A percentile compares a stretch with the other conserved stretches of the same genome.
phyloP scores from a whole-genome alignment of 2,329 filamentous ascomycete species.

The Delphinella strobiligena region DNA sequence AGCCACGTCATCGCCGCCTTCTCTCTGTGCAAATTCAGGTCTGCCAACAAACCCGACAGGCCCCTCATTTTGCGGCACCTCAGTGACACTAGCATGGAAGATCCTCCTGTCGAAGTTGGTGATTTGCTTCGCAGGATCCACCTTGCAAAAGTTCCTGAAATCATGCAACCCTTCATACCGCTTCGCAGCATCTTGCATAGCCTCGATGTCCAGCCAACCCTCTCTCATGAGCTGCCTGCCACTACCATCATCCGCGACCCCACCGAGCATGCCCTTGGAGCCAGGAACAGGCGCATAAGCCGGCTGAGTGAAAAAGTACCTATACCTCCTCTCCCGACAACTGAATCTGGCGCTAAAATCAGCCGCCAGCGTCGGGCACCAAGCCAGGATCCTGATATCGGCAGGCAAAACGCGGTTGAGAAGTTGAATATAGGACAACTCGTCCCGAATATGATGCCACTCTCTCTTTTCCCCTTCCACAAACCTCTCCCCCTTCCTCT shows the following conservation, averaged over 20 bases:
- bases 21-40: slow-evolving; percentile 31
- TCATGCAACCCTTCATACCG: slow-evolving; percentile 76
- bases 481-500: slow-evolving; percentile 8
- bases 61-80: slow-evolving; percentile 36
- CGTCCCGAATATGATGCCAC: slow-evolving; percentile 62
- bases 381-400: slow-evolving; percentile 83
- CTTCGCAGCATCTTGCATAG: slow-evolving; percentile 73
- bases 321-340: slow-evolving; percentile 81
- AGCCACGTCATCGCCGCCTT: slow-evolving; percentile 4
- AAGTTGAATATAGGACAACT: slow-evolving; percentile 70
- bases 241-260: slow-evolving; percentile 14
- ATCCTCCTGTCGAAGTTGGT: slow-evolving; percentile 70
- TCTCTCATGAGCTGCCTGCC: slow-evolving; percentile 26
- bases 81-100: slow-evolving; percentile 66
- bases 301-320: slow-evolving; percentile 96
- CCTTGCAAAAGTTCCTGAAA: slow-evolving; percentile 94
- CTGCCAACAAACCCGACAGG: slow-evolving; percentile 45
- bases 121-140: slow-evolving; percentile 83
- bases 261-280: slow-evolving; percentile 12
- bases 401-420: slow-evolving; percentile 80
- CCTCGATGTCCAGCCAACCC: slow-evolving; percentile 77
- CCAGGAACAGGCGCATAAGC: slow-evolving; percentile 59
- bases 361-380: slow-evolving; percentile 71
- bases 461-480: slow-evolving; percentile 11
- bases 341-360: slow-evolving; percentile 87